Evolutionary conservation across 768 basidiomycete genomes (phyloP), one percentile per base, ranked within the genome.

Genomic region (Daedaleopsis sinensis): DNA sequence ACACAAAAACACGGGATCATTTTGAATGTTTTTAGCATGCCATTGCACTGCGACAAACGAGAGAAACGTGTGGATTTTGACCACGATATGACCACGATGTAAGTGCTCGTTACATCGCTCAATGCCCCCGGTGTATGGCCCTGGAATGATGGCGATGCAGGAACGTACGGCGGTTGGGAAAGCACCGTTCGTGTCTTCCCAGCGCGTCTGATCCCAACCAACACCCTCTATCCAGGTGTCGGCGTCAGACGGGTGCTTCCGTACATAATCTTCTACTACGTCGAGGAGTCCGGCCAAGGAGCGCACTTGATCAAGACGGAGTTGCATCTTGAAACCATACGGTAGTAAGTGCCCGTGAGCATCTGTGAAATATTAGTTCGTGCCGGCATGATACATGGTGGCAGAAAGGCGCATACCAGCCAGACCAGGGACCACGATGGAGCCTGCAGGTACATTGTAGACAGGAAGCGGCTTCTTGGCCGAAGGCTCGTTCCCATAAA

Each of bases 161-260:
- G 43, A 13, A 70, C 81, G 27, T 67, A 92, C 93, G 1, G 91
- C 87, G 36, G 82, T 86, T 2, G 94, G 94, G 64, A 93, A 95
- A 23, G 78, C 70, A 10, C 77, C 72, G 12, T 77, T 44, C 44
- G 67, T 70, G 24, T 66, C 79, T 8, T 80, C 64, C 91, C 91
- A 93, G 59, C 82, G 80, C 1, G 90, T 96, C 73, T 98, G 94
- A 69, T 98, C 93, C 95, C 96, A 98, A 5, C 96, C 96, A 78
- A 90, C 84, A 12, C 94, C 95, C 66, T 87, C 78, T 44, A 97
- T 84, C 93, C 93, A 97, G 6, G 69, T 76, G 3, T 80, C 75
- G 4, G 74, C 77, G 67, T 91, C 82, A 3, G 79, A 70, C 1
- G 89, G 84, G 55, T 86, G 83, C 0, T 79, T 72, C 5, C 76